Base-by-base conservation (phyloP, 345 rosid genomes). In the Odontarrhena argentea region DNA sequence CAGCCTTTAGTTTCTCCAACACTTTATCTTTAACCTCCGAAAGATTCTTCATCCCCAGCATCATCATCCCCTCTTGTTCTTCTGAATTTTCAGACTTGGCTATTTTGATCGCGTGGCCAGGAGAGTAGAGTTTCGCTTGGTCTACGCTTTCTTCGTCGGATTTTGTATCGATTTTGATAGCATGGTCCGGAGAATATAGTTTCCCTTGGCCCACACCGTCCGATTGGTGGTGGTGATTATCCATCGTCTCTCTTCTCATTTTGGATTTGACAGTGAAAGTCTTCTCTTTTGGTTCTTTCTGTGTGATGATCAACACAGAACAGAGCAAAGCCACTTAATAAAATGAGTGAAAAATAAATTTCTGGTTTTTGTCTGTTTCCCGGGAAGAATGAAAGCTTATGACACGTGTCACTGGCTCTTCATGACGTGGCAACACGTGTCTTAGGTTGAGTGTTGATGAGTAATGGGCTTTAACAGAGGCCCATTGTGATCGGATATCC, bases 21-120 rank as follows among this genome's bases (percentile, higher is more conserved):
- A 81, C 81, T 74, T 42, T 70, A 41, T 81, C 87, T 61, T 81
- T 84, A 4, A 84, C 75, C 30, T 40, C 13, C 11, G 75, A 77
- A 13, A 83, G 56, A 51, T 67, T 77, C 68, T 79, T 74, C 68
- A 79, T 0, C n/a, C 79, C 72, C 47, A 56, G 45, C 35, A 70
- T 55, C 64, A 38, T 76, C 69, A 14, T 65, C 30, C 10, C 49
- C 32, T 42, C 8, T 5, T 48, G 48, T 18, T 8, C 46, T 8
- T 4, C 37, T 10, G 22, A 18, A 45, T 14, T 13, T 12, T 50
- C 4, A 1, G 69, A 40, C 26, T 37, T 11, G 40, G 69, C 1
- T 12, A 73, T 44, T 60, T 67, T 74, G 77, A 74, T 61, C n/a
- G 73, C 69, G 68, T 74, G 58, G 68, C 67, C 47, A 38, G 73